Evolutionary conservation across 164 flowering plant genomes (phyloP), one percentile per base, ranked within the genome.

Genomic region (Chloranthus sessilifolius): DNA sequence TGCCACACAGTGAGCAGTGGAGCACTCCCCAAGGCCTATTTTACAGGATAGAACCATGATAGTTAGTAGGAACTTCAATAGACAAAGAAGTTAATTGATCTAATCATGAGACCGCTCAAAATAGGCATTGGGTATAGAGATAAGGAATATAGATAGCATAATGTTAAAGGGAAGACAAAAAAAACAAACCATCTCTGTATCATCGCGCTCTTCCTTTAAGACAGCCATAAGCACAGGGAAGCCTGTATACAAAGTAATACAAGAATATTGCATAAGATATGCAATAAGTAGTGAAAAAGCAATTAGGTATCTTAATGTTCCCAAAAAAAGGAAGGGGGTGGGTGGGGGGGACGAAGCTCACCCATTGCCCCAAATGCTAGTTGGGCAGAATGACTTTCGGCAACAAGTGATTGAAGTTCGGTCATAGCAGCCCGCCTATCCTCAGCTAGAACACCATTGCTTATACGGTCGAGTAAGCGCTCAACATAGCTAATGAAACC

Each of bases 281-380:
- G 22, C 4, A 7, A 20, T 12, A 7, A 14, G 47, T 5, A 5
- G 7, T 5, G 47, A 40, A 12, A 29, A 29, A 28, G 17, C 7
- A n/a, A 34, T 9, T 4, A 12, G 27, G 21, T 14, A 50, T 12
- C 14, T 26, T 7, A 22, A 43, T 27, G 4, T 0, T 7, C 53
- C 97, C 97, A 82, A 89, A 83, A 28, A 10, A 16, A 42, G 5
- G 36, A 55, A 49, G 22, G 25, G 22, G 97, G 90, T 22, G 86
- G 66, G 67, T 89, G 97, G 19, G 88, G 78, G 51, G 75, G 74
- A 54, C 37, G 68, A 26, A 6, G 67, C 73, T 43, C 27, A 88
- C 99, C 99, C 84, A 78, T 82, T 60, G 94, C 95, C 3, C 99
- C 99, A 84, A 94, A 84, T 37, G 99, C 95, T 24, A 94, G 66